A percentile compares a stretch with the other conserved stretches of the same genome.
Evolutionary conservation across 352 stramenopile species (phyloP).

Genomic region (Phytopythium sindhum): DNA sequence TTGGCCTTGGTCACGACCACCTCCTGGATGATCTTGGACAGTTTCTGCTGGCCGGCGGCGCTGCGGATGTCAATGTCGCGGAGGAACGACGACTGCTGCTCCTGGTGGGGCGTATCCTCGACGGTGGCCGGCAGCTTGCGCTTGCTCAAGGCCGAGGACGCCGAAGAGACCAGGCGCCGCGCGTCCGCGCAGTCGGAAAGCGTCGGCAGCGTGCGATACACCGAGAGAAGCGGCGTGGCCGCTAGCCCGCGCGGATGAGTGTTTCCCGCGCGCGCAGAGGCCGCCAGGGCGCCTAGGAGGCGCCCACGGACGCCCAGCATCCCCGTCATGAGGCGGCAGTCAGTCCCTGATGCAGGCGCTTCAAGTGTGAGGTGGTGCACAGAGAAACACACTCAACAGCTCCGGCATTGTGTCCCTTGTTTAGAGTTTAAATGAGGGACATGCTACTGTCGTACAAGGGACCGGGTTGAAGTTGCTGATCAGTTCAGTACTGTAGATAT

Average conservation of each 20-base stretch:
- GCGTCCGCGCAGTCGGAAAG: background rate
- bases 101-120: constrained; percentile 16
- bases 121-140: background rate
- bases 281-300: background rate
- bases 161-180: background rate
- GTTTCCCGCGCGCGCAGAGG: background rate
- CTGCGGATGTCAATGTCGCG: constrained; percentile 44
- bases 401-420: background rate
- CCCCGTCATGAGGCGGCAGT: background rate
- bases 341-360: background rate
- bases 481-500: too few relatives aligned
- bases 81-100: constrained; percentile 42
- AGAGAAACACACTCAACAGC: too few relatives aligned
- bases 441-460: background rate
- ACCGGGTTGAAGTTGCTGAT: background rate
- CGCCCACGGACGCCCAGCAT: background rate
- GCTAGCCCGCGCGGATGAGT: background rate
- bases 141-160: background rate
- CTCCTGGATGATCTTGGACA: constrained; percentile 70
- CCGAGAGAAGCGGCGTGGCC: background rate
- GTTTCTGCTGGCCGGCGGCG: constrained; percentile 31
- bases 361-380: background rate
- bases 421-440: background rate
- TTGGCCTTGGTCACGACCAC: constrained; percentile 66
- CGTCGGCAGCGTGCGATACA: background rate